Percentiles rank a stretch among this genome's conserved stretches.
Conservation (phyloP, 1,284 basidiomycete genomes). For the Cryptococcus floricola region DNA sequence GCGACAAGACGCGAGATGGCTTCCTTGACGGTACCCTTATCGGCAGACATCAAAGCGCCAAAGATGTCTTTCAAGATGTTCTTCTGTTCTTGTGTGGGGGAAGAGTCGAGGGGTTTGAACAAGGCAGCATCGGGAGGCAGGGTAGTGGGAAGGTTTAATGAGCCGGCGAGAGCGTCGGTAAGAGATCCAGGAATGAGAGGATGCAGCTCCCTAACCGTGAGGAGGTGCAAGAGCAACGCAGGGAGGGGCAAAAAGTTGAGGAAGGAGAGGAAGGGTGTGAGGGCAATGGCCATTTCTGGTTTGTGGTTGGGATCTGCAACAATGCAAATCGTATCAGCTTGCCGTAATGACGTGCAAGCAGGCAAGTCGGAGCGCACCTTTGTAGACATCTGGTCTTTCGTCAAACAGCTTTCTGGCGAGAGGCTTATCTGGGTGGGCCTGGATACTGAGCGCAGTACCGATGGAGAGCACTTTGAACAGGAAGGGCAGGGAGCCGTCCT, state of each 20-base stretch:
- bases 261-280: conserved; percentile 85
- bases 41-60: conserved; percentile 73
- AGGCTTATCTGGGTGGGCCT: conserved; percentile 92
- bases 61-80: conserved; percentile 70
- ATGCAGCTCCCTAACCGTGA: conserved; percentile 71
- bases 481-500: conserved; percentile 77
- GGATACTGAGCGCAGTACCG: conserved; percentile 90
- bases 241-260: conserved; percentile 52
- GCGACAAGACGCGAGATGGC: conserved; percentile 61
- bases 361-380: conserved; percentile 57
- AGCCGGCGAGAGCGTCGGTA: conserved; percentile 54
- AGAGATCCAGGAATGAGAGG: conserved; percentile 60
- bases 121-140: conserved; percentile 26
- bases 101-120: conserved; percentile 19
- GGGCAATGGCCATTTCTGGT: conserved; percentile 95
- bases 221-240: conserved; percentile 63
- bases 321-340: neutral
- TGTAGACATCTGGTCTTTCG: conserved; percentile 78
- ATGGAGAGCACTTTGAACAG: conserved; percentile 93
- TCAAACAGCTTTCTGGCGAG: conserved; percentile 74
- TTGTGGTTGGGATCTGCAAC: conserved; percentile 44
- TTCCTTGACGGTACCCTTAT: conserved; percentile 54
- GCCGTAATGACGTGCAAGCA: neutral
- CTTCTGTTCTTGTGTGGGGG: conserved; percentile 55
- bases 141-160: conserved; percentile 52